These are phyloP conservation scores for Citrullus colocynthis DNA, from an alignment of 306 rosid genomes.

Conservation along the genomic window DNA sequence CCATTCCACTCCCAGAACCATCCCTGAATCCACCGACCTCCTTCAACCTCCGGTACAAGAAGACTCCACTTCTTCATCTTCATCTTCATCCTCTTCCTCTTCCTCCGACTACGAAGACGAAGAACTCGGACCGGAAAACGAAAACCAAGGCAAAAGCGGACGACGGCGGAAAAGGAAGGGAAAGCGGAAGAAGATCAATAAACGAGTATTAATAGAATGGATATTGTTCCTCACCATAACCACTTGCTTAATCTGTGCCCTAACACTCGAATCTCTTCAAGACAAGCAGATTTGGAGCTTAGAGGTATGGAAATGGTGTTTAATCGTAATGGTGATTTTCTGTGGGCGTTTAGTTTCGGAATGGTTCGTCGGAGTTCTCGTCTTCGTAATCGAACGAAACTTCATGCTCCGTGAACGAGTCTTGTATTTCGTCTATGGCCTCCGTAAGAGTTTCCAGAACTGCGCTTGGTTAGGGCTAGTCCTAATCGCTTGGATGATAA, in stretches of 20 bases:
- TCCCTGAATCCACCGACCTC: slow-evolving; percentile 11
- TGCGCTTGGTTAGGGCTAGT: slow-evolving; percentile 39
- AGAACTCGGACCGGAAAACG: slow-evolving; percentile 13
- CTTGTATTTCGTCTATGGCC: slow-evolving; percentile 32
- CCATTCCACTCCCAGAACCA: slow-evolving; percentile 8
- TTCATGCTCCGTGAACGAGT: slow-evolving; percentile 39
- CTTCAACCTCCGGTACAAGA: neutral
- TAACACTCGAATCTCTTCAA: slow-evolving; percentile 14
- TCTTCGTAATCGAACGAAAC: slow-evolving; percentile 33
- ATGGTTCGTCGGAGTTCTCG: slow-evolving; percentile 28
- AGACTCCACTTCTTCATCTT: neutral
- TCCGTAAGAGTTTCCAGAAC: slow-evolving; percentile 36
- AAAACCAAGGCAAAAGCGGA: neutral
- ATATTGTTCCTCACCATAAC: slow-evolving; percentile 22
- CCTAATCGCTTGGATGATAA: slow-evolving; percentile 28
- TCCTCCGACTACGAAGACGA: slow-evolving; percentile 18
- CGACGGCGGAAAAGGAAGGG: slow-evolving; percentile 7
- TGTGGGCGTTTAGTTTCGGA: slow-evolving; percentile 36
- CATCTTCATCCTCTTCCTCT: slow-evolving; percentile 1
- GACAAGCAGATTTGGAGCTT: slow-evolving; percentile 13
- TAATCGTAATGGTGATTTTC: slow-evolving; percentile 39
- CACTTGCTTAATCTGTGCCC: slow-evolving; percentile 29
- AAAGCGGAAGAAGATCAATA: slow-evolving; percentile 24
- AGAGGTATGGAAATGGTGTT: slow-evolving; percentile 38
- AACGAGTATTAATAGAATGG: slow-evolving; percentile 28